Base-by-base conservation (phyloP, 75 land plant genomes). In the Chamaecyparis obtusa region DNA sequence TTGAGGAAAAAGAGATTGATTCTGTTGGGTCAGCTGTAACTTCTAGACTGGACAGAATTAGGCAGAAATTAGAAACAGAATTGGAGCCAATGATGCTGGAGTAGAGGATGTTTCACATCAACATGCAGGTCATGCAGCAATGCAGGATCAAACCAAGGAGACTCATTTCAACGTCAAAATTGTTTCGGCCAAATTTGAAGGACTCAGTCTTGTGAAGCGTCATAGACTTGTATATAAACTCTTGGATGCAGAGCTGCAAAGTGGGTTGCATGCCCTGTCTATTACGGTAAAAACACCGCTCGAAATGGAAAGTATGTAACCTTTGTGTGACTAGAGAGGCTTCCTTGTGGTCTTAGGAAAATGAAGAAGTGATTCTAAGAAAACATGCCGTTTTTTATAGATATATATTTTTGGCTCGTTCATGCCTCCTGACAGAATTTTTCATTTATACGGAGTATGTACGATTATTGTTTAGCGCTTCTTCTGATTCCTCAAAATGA, bases 251-350 rank as follows among this genome's bases (percentile, higher is more conserved):
- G 99, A 97, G 89, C 86, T 97, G 89, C 91, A 96, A 87, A 94
- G 86, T 88, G 99, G 98, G 27, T 87, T 97, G 86, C 98, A 96
- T 86, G 99, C 99, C 5, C 87, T 97, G 30, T 97, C 99, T n/a
- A 94, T 97, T 86, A 92, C 88, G 19, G 95, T 98, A 72, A 96
- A 94, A 92, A 93, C 97, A 85, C 97, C 96, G 39, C 83, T 92
- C 64, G 98, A 97, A 89, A 86, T 89, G 84, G 86, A 78, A 27
- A 64, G 49, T 36, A 14, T 80, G 14, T 49, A 37, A 86, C 21
- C 10, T 54, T 60, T 51, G 2, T 14, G 55, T 51, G 55, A 51
- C 3, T 13, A 13, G 55, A 51, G 79, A 85, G 56, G 14, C 44
- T 60, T 49, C 81, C 78, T 48, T 49, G 74, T 41, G 76, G 83